Base-by-base conservation (phyloP, 2,329 filamentous ascomycete genomes). In the Neofusicoccum kwambonambiense region DNA sequence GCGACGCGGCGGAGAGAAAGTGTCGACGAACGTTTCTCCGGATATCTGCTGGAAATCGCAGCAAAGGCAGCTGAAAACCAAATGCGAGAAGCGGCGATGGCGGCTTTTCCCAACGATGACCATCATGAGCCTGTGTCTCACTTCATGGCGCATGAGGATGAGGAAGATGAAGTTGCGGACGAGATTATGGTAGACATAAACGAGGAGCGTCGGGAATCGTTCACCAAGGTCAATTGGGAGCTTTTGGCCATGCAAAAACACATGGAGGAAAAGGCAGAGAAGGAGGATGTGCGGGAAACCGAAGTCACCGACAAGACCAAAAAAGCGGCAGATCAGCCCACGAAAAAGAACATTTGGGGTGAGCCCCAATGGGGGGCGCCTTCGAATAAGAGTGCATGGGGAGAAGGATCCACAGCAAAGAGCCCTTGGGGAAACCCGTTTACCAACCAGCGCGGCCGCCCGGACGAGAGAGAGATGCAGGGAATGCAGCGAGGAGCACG, bases 241-340 rank as follows among this genome's bases (percentile, higher is more conserved):
- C 83, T 95, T 72, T 86, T 89, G 71, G 89, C 92, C 70, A 91
- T 95, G 90, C 90, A 91, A 70, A 85, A 89, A 70, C 90, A 94
- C 76, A 90, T 88, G 60, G 87, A 91, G 69, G 82, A 88, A 47
- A 69, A 72, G 47, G 62, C 12, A 3, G 67, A 57, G 22, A 62
- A 52, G 71, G 69, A 45, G 66, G 11, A 12, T 39, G 37, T 31
- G 37, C 13, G 37, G 37, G 6, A 31, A 7, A 31, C 27, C 66
- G 57, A 79, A 15, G n/a, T 3, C 70, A 75, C 78, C 65, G 78
- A 79, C 69, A 68, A 78, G 67, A 74, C 70, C 8, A 75, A 74
- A 65, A 71, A 57, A 64, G 51, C 42, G 31, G 63, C 39, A 71
- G 63, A 67, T 31, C 27, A 31, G 70, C 65, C 61, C 39, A 52